A percentile compares a stretch with the other conserved stretches of the same genome.
Evolutionary conservation across 2,329 filamentous ascomycete genomes (phyloP).

Genomic region (Ascochyta rabiei): DNA sequence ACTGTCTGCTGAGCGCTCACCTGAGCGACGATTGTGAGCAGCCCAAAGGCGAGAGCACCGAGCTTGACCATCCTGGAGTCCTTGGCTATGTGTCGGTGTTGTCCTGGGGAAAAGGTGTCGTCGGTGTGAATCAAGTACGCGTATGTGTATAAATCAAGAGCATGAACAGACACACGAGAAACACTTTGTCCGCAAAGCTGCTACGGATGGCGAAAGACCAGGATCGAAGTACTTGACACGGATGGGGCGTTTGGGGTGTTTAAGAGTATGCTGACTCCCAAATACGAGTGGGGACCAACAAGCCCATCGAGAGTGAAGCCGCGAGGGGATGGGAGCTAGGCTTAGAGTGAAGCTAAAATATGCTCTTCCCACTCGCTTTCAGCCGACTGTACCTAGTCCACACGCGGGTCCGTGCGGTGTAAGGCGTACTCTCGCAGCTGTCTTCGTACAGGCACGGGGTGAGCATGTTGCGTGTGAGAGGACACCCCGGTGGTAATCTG

Average conservation of each 20-base stretch:
- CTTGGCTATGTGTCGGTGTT: background rate
- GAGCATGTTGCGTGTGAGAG: too few species aligned
- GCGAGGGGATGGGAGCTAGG: slow-evolving; percentile 2
- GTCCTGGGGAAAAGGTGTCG: background rate
- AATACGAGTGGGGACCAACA: slow-evolving; percentile 2
- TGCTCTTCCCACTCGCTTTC: slow-evolving; percentile 9
- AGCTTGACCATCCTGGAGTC: slow-evolving; percentile 30
- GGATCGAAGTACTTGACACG: background rate
- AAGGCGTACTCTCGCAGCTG: slow-evolving; percentile 5
- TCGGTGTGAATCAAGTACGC: background rate
- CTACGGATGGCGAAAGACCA: background rate
- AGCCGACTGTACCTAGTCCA: slow-evolving; percentile 5
- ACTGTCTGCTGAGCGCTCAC: slow-evolving; percentile 31
- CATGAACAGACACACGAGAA: slow-evolving; percentile 2
- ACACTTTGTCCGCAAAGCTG: background rate
- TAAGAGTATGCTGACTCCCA: background rate
- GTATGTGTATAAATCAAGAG: slow-evolving; percentile 9
- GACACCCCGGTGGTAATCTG: too few species aligned
- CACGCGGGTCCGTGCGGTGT: slow-evolving; percentile 7
- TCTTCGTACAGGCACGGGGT: slow-evolving; percentile 1
- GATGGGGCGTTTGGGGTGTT: background rate
- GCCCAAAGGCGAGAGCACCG: slow-evolving; percentile 26
- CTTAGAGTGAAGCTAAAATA: slow-evolving; percentile 12
- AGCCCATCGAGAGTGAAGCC: slow-evolving; percentile 1
- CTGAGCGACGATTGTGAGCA: slow-evolving; percentile 26